Base-by-base conservation (phyloP, 352 stramenopile genomes). In the Phytophthora ohioensis region DNA sequence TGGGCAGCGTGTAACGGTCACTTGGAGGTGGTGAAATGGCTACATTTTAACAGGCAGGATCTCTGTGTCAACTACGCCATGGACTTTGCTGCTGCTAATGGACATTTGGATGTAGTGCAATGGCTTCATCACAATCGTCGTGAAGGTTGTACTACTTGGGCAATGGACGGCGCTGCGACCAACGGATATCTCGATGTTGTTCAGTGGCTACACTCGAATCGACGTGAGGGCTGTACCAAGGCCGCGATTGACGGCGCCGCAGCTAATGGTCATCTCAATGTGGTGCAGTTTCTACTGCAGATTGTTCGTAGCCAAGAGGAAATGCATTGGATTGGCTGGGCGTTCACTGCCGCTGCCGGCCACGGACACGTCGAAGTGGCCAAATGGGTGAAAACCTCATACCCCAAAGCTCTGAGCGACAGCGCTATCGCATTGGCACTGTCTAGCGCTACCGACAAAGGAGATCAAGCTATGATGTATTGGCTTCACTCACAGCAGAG, bases 121-220 rank as follows among this genome's bases (percentile, higher is more conserved):
- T 79, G 61, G 61, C 47, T 78, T 11, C 48, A 71, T 35, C 6
- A 3, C 1, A 58, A 76, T 45, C 42, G 57, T 3, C 48, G 12
- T 0, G 72, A 75, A 4, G 73, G 68, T 3, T 71, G 57, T 31
- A 74, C 54, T 4, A 74, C 69, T 15, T 67, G 63, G 46, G 62
- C 68, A 1, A 76, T 77, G 57, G 72, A 80, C 21, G 53, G 53
- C 15, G 72, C 72, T 6, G 68, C 72, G 21, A 57, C 47, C 15
- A 66, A 71, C 56, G 69, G 69, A 30, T 49, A 80, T 53, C 36
- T 80, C 31, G 36, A 72, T 3, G 67, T 80, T 0, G 58, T 80
- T 1, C 32, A 53, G 49, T 80, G 64, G 68, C 21, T 80, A 30
- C 35, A 73, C 56, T 27, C 34, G 12, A 69, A 56, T 31, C 54